phyloP scores from a whole-genome alignment of 2,329 filamentous ascomycete genomes.

The Myriosclerotinia curreyana region DNA sequence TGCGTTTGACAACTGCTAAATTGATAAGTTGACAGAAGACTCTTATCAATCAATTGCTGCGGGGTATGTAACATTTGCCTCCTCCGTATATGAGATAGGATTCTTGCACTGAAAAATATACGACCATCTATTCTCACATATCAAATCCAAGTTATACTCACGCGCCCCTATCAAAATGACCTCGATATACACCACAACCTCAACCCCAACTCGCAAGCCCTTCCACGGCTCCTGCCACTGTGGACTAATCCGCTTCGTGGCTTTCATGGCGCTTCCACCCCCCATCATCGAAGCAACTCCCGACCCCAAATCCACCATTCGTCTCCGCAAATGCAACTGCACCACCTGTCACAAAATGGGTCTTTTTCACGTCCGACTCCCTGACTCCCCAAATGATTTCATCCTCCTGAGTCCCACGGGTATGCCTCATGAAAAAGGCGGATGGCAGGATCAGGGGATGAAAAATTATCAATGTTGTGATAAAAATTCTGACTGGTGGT shows the following conservation, averaged over 20 bases:
- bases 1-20: background rate
- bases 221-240: conserved; percentile 49
- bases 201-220: conserved; percentile 27
- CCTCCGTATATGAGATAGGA: background rate
- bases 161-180: background rate
- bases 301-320: conserved; percentile 26
- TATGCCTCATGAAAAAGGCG: conserved; percentile 21
- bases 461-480: conserved; percentile 44
- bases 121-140: background rate
- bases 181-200: background rate
- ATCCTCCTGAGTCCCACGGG: conserved; percentile 44
- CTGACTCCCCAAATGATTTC: conserved; percentile 44
- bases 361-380: conserved; percentile 46
- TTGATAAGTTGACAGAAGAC: background rate
- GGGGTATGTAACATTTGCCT: background rate
- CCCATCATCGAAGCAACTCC: conserved; percentile 30
- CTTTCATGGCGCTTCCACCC: conserved; percentile 45
- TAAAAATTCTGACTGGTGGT: conserved; percentile 44
- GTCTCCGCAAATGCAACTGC: conserved; percentile 46
- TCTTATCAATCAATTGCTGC: background rate
- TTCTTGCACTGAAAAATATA: background rate
- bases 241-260: conserved; percentile 44
- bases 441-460: conserved; percentile 43
- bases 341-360: conserved; percentile 49
- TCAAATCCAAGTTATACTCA: background rate